phyloP scores from a whole-genome alignment of 139 green algal genomes.

The Yamagishiella unicocca region DNA sequence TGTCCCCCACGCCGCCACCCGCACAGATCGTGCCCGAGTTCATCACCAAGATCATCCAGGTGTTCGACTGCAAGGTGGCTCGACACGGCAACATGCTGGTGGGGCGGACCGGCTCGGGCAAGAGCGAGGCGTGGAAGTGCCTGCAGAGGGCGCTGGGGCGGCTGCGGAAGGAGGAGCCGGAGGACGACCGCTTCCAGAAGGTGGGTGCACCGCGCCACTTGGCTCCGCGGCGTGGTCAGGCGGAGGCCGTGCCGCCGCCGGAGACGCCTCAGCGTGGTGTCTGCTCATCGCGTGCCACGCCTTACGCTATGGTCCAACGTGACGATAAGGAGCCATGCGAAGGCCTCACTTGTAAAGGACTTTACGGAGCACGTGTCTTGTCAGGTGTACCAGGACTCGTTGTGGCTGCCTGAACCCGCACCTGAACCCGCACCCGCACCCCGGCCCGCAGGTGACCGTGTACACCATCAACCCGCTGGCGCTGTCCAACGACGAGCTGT shows the following conservation, averaged over 20 bases:
- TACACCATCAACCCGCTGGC: conserved; percentile 90
- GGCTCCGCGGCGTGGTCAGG: too few species aligned
- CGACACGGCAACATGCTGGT: conserved; percentile 96
- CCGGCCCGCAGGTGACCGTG: conserved; percentile 76
- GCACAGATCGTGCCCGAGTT: conserved; percentile 84
- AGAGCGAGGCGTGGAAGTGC: conserved; percentile 85
- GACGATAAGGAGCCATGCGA: too few species aligned
- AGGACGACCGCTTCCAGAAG: conserved; percentile 78
- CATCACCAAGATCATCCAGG: conserved; percentile 91
- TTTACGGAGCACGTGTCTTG: too few species aligned
- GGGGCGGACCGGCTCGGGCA: conserved; percentile 87
- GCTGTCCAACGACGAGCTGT: conserved; percentile 88
- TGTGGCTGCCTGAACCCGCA: too few species aligned
- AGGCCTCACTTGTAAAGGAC: too few species aligned
- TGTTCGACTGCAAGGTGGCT: conserved; percentile 93
- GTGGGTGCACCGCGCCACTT: too few species aligned
- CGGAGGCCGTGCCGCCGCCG: too few species aligned
- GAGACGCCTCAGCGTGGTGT: too few species aligned
- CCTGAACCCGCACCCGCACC: too few species aligned
- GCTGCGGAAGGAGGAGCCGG: conserved; percentile 75
- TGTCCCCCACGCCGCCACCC: background rate
- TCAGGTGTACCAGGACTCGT: too few species aligned
- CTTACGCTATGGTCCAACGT: too few species aligned
- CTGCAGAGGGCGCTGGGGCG: conserved; percentile 75
- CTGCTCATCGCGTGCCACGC: too few species aligned